Conservation (phyloP, 345 rosid species). For the Diplotaxis tenuifolia region DNA sequence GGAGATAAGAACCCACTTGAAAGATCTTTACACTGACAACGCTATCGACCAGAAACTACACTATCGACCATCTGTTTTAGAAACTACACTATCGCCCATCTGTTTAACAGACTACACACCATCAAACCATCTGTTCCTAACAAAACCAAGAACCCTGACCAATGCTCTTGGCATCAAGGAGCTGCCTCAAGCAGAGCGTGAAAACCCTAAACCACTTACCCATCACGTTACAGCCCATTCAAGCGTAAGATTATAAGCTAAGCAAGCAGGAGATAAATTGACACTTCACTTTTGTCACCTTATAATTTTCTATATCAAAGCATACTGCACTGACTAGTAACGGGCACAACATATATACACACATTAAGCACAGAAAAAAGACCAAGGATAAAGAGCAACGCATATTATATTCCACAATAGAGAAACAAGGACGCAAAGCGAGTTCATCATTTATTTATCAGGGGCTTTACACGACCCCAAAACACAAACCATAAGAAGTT, state of each 20-base stretch:
- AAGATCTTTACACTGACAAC: too few relatives aligned
- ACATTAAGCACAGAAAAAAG: not conserved
- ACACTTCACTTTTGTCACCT: too few relatives aligned
- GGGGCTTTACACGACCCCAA: not conserved
- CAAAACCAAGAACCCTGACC: not conserved
- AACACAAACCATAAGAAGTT: not conserved
- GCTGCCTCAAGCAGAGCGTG: too few relatives aligned
- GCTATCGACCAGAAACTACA: not conserved
- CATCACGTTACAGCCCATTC: not conserved
- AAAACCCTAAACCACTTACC: too few relatives aligned
- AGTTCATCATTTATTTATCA: slow-evolving; percentile 15
- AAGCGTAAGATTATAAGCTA: not conserved
- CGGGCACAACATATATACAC: not conserved
- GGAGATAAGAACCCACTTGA: too few relatives aligned
- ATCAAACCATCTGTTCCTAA: too few relatives aligned
- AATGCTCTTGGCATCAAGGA: too few relatives aligned
- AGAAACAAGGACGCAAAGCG: not conserved
- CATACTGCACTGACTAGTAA: not conserved
- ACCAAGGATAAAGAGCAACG: not conserved
- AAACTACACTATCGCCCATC: not conserved
- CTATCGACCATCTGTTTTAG: not conserved
- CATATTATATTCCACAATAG: not conserved
- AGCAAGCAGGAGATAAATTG: not conserved
- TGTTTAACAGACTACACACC: too few relatives aligned
- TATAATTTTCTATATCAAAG: not conserved